phyloP scores from a whole-genome alignment of 2,329 filamentous ascomycete species.

The Botrytis fabae region DNA sequence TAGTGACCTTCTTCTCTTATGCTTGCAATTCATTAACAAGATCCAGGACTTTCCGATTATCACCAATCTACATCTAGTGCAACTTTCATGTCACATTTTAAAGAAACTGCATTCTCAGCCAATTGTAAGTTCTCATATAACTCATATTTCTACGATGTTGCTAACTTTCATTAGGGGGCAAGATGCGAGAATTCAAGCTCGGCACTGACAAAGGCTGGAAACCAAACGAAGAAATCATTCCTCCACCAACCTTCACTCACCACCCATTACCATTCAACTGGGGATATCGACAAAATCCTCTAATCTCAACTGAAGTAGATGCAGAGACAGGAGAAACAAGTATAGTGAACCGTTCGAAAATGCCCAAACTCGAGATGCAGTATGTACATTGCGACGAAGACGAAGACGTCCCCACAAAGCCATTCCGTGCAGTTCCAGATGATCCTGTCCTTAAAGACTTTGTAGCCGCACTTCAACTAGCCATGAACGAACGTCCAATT shows the following conservation, averaged over 20 bases:
- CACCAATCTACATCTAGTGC: conserved; percentile 72
- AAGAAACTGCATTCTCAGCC: conserved; percentile 68
- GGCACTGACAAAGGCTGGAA: conserved; percentile 60
- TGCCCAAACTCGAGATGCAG: conserved; percentile 28
- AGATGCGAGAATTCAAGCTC: conserved; percentile 66
- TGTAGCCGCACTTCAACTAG: conserved; percentile 61
- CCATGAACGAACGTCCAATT: conserved; percentile 74
- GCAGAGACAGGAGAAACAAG: conserved; percentile 38
- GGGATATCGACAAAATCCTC: conserved; percentile 83
- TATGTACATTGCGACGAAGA: conserved; percentile 33
- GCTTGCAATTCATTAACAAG: conserved; percentile 8
- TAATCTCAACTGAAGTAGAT: conserved; percentile 48
- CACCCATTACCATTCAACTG: conserved; percentile 74
- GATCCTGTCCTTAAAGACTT: conserved; percentile 62
- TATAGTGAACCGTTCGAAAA: conserved; percentile 35
- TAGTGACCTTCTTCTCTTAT: conserved; percentile 33
- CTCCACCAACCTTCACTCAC: conserved; percentile 76
- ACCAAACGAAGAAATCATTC: conserved; percentile 68
- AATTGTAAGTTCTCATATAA: conserved; percentile 54
- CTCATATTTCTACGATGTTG: not conserved
- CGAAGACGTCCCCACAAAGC: conserved; percentile 28
- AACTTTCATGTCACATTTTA: conserved; percentile 69
- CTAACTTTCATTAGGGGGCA: conserved; percentile 48
- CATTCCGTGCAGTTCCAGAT: conserved; percentile 28
- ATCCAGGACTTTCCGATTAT: conserved; percentile 75